These are phyloP conservation scores for Kwoniella sp. DNA, from an alignment of 768 basidiomycete species.

Conservation along the genomic window DNA sequence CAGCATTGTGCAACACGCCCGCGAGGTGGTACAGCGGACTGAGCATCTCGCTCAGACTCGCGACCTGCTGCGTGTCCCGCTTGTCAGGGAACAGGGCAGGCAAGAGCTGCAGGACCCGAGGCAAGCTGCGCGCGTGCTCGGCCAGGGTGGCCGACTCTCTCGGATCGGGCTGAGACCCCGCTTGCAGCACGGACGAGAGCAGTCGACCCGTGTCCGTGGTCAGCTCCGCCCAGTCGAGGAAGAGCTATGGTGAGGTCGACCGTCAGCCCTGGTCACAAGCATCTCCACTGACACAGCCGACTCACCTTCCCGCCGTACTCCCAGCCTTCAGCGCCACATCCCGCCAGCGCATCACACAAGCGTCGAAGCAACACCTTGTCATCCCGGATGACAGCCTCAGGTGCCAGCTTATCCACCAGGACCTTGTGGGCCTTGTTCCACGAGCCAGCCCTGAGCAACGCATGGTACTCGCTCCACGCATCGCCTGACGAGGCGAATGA, in stretches of 20 bases:
- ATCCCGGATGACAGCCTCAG: slow-evolving; percentile 73
- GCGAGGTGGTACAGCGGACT: slow-evolving; percentile 34
- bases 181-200: slow-evolving; percentile 6
- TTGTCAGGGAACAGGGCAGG: slow-evolving; percentile 38
- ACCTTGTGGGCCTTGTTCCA: slow-evolving; percentile 75
- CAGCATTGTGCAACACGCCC: slow-evolving; percentile 17
- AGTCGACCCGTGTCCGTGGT: slow-evolving; percentile 1
- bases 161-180: slow-evolving; percentile 10
- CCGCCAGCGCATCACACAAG: slow-evolving; percentile 66
- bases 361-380: slow-evolving; percentile 62
- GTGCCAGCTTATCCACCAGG: slow-evolving; percentile 78
- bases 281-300: background rate
- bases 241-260: background rate
- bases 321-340: slow-evolving; percentile 67
- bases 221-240: slow-evolving; percentile 2
- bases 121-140: slow-evolving; percentile 17
- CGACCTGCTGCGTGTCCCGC: slow-evolving; percentile 33
- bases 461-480: slow-evolving; percentile 68
- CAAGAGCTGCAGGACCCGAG: slow-evolving; percentile 29
- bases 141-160: slow-evolving; percentile 10
- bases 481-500: slow-evolving; percentile 61
- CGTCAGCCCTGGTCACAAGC: background rate
- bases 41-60: slow-evolving; percentile 40
- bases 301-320: slow-evolving; percentile 73
- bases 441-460: slow-evolving; percentile 66